phyloP scores from a whole-genome alignment of 2,329 filamentous ascomycete genomes.

The Tolypocladium ovalisporum region DNA sequence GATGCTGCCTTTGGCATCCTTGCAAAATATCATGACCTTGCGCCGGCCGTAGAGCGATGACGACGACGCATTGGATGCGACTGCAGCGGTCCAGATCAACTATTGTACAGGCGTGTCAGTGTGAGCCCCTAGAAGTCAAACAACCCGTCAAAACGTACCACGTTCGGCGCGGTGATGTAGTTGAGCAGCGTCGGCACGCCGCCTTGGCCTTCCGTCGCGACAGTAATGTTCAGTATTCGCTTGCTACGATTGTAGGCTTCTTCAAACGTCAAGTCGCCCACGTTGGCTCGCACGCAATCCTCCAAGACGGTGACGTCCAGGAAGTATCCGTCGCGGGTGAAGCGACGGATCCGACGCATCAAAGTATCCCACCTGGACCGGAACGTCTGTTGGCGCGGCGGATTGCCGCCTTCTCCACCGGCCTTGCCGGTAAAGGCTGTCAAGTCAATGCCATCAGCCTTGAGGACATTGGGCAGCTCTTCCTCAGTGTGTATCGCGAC shows the following conservation, averaged over 20 bases:
- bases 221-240: conserved; percentile 81
- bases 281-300: conserved; percentile 72
- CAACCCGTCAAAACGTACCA: conserved; percentile 46
- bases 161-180: conserved; percentile 85
- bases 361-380: conserved; percentile 46
- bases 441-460: conserved; percentile 71
- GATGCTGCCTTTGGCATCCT: conserved; percentile 61
- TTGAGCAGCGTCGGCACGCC: conserved; percentile 81
- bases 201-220: conserved; percentile 62
- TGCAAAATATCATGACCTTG: conserved; percentile 60
- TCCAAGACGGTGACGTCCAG: conserved; percentile 74
- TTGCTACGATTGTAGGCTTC: conserved; percentile 83
- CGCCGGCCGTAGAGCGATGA: conserved; percentile 54
- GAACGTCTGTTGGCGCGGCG: conserved; percentile 24
- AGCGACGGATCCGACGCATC: conserved; percentile 54
- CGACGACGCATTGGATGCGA: conserved; percentile 62
- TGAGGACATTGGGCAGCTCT: conserved; percentile 66
- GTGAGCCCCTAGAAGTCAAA: conserved; percentile 2
- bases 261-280: conserved; percentile 85
- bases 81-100: conserved; percentile 71
- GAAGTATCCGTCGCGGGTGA: conserved; percentile 69
- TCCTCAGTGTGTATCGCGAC: conserved; percentile 82
- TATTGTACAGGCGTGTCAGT: conserved; percentile 16
- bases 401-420: conserved; percentile 17
- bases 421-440: conserved; percentile 54